A percentile compares a stretch with the other conserved stretches of the same genome.
Evolutionary conservation across 768 basidiomycete species (phyloP).

Genomic region (Strobilomyces dryophilus): DNA sequence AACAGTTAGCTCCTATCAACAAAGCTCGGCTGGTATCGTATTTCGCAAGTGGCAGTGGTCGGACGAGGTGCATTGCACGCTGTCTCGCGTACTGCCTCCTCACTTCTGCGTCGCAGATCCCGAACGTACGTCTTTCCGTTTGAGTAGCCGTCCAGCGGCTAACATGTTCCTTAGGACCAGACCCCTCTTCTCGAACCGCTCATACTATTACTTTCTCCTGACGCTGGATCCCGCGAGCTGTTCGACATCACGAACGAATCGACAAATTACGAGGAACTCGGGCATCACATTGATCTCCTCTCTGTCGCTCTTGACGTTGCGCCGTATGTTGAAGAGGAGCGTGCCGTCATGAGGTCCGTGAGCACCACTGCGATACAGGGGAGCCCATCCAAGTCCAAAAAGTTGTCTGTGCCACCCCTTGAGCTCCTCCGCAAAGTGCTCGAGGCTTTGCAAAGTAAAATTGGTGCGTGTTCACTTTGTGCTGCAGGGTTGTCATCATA

Average conservation of each 20-base stretch:
- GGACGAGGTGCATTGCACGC: conserved; percentile 51
- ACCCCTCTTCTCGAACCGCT: conserved; percentile 51
- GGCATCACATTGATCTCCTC: conserved; percentile 53
- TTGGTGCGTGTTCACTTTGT: conserved; percentile 42
- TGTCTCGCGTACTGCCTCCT: conserved; percentile 47
- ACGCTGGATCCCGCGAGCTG: conserved; percentile 37
- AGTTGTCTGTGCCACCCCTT: conserved; percentile 38
- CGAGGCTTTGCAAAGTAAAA: conserved; percentile 53
- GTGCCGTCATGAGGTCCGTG: conserved; percentile 7
- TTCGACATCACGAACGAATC: conserved; percentile 52
- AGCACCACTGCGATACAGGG: conserved; percentile 12
- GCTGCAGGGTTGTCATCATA: background rate
- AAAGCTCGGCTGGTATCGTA: conserved; percentile 48
- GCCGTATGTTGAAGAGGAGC: conserved; percentile 52
- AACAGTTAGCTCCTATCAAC: conserved; percentile 41
- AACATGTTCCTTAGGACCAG: conserved; percentile 32
- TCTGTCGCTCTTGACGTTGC: conserved; percentile 53
- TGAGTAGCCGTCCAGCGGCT: background rate
- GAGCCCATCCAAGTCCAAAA: conserved; percentile 28
- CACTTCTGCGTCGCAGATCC: background rate
- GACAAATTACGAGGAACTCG: conserved; percentile 60
- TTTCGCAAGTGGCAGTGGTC: conserved; percentile 47
- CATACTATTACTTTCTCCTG: conserved; percentile 45
- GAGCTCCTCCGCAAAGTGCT: conserved; percentile 46
- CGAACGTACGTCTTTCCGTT: conserved; percentile 14